These are phyloP conservation scores for Apostasia ramifera DNA, from an alignment of 106 monocot species.

Conservation along the genomic window DNA sequence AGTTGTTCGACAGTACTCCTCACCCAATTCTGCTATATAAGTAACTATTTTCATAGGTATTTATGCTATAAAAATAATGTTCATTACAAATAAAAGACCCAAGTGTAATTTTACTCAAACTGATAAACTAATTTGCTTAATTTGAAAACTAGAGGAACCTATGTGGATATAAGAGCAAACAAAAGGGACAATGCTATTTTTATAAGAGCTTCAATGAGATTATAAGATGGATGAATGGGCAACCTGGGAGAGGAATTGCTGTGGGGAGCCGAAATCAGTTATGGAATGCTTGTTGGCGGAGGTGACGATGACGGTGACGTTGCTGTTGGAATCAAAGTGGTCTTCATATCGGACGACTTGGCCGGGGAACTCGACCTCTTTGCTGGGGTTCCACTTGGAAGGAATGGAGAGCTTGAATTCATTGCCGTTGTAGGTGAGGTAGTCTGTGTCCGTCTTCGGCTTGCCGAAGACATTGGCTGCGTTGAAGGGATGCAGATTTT, in stretches of 20 bases:
- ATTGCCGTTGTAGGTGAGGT: slow-evolving; percentile 39
- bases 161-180: too few species aligned
- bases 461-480: slow-evolving; percentile 89
- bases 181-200: background rate
- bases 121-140: too few species aligned
- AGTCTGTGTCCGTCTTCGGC: slow-evolving; percentile 87
- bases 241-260: slow-evolving; percentile 73
- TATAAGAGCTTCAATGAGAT: too few species aligned
- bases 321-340: slow-evolving; percentile 78
- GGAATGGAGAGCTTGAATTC: slow-evolving; percentile 83
- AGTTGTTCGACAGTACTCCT: too few species aligned
- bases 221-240: too few species aligned
- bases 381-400: slow-evolving; percentile 95
- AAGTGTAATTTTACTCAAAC: too few species aligned
- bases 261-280: slow-evolving; percentile 80
- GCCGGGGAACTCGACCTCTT: slow-evolving; percentile 79
- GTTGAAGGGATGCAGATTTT: too few species aligned
- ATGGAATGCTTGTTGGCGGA: slow-evolving; percentile 71
- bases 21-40: too few species aligned
- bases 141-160: too few species aligned
- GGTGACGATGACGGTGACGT: slow-evolving; percentile 57
- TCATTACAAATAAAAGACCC: too few species aligned
- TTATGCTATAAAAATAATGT: too few species aligned
- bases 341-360: slow-evolving; percentile 91
- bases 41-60: too few species aligned